Conservation (phyloP, 2,329 filamentous ascomycete genomes). For the Ramularia endophylla region DNA sequence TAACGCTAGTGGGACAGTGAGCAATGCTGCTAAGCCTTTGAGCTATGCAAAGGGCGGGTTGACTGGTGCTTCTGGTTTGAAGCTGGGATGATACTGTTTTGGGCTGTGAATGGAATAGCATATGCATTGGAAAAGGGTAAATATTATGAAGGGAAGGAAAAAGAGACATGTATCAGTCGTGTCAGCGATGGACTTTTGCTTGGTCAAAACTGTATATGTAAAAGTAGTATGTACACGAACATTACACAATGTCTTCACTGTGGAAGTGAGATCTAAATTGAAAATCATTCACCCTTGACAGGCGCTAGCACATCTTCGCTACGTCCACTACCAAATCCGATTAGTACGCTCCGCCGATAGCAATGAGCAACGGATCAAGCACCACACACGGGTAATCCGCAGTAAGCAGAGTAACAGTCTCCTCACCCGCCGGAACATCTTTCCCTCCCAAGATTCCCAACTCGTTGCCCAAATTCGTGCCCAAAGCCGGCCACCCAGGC, state of each 20-base stretch:
- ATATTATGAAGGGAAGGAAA: no score
- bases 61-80: slow-evolving; percentile 21
- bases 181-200: no score
- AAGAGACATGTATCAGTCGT: no score
- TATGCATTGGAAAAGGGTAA: no score
- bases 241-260: no score
- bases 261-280: no score
- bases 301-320: no score
- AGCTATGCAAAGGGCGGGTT: slow-evolving; percentile 23
- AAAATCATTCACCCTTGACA: no score
- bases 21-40: slow-evolving; percentile 6
- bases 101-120: no score
- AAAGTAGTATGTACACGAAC: no score
- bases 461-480: slow-evolving; percentile 8
- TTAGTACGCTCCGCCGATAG: slow-evolving; percentile 1
- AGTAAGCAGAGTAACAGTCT: slow-evolving; percentile 4
- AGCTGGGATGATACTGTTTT: background rate
- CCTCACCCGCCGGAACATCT: slow-evolving; percentile 6
- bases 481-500: slow-evolving; percentile 22
- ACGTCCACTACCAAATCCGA: no score
- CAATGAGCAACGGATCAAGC: slow-evolving; percentile 6
- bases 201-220: no score
- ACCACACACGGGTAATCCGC: slow-evolving; percentile 12
- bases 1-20: slow-evolving; percentile 17
- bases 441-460: slow-evolving; percentile 12